Base-by-base conservation (phyloP, 2,329 filamentous ascomycete species). In the Nannizziopsis barbatae region DNA sequence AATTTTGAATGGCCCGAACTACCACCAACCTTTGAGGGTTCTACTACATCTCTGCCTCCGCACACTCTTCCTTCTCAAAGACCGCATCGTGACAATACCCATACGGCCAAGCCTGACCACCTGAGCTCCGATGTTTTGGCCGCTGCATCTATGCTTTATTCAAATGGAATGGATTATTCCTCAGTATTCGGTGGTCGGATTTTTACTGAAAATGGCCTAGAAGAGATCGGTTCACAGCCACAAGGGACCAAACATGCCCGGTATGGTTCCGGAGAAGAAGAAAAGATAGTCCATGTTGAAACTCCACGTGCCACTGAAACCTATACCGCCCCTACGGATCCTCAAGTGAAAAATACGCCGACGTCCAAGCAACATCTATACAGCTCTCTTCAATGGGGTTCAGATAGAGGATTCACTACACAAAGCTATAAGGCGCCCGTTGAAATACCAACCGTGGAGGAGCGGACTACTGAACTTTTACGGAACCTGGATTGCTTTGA, bases 21-120 rank as follows among this genome's bases (percentile, higher is more conserved):
- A 15, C 81, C 80, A 4, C 80, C 80, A 1, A 73, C 73, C 42
- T 79, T 84, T 54, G 76, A 84, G 66, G 80, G 80, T 44, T 78
- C 80, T 10, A 71, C 76, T 1, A 82, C 80, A 15, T 82, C 79
- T 2, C 76, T 77, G 53, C 79, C 79, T 14, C 45, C 45, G 9
- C 45, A 39, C 17, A 40, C 42, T 15, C 10, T 27, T 2, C 9
- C 47, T 30, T 32, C 43, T 14, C 44, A 47, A 14, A 22, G 40
- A 10, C 14, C 41, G 18, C 37, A 45, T 18, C 40, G 45, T 5
- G 40, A 45, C 15, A 30, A 6, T 10, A 35, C 43, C 45, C 57
- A 45, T 51, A 61, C 39, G 50, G 54, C 30, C 57, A 59, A 36
- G 58, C 53, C 42, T 50, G 59, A 14, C 50, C 55, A 35, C 65